These are phyloP conservation scores for Pilasporangium apinafurcum DNA, from an alignment of 352 stramenopile species.

Conservation along the genomic window DNA sequence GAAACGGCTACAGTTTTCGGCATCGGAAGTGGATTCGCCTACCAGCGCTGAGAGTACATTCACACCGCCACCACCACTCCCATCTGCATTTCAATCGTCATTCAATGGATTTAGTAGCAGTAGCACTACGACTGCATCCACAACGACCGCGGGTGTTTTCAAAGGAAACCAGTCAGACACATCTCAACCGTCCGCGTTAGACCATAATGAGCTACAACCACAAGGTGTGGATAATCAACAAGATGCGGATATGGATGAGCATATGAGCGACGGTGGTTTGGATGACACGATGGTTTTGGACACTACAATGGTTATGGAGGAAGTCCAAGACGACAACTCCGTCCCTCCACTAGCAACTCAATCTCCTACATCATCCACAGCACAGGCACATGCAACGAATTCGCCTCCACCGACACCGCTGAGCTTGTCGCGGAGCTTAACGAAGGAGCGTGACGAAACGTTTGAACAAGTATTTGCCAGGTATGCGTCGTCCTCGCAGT, in stretches of 20 bases:
- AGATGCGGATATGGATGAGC: constrained; percentile 13
- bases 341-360: too few relatives aligned
- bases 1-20: background rate
- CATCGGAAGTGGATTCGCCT: background rate
- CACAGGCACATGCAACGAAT: constrained; percentile 13
- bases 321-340: background rate
- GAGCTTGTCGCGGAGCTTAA: constrained; percentile 20
- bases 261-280: constrained; percentile 37
- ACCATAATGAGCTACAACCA: background rate
- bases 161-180: constrained; percentile 1
- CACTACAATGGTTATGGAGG: constrained; percentile 19
- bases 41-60: background rate
- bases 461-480: constrained; percentile 53
- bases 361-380: too few relatives aligned
- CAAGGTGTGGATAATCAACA: background rate
- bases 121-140: background rate
- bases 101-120: too few relatives aligned
- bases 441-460: constrained; percentile 32
- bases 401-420: constrained; percentile 7
- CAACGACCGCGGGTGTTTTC: background rate
- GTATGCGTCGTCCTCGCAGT: constrained; percentile 50
- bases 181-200: background rate
- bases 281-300: constrained; percentile 37
- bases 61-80: too few relatives aligned
- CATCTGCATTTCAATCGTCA: too few relatives aligned